A percentile compares a stretch with the other conserved stretches of the same genome.
Evolutionary conservation across 305 asterid genomes (phyloP).

Genomic region (Rubia occidens): DNA sequence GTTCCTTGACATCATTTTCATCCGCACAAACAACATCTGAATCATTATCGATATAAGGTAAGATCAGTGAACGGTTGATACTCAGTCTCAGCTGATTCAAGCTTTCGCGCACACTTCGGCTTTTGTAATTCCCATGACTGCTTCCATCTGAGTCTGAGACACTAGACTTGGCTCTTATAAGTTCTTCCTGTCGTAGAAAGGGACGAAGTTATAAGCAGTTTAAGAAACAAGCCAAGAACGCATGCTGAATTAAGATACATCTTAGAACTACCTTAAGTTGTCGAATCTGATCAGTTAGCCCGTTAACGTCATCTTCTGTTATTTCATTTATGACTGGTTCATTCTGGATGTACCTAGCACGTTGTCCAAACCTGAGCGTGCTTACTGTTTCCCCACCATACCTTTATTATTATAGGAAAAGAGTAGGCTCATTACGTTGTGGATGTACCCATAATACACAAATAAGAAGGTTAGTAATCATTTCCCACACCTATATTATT

Average conservation of each 20-base stretch:
- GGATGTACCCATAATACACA: not conserved
- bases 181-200: constrained; percentile 70
- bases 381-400: constrained; percentile 52
- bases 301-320: constrained; percentile 75
- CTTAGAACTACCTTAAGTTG: constrained; percentile 60
- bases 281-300: constrained; percentile 76
- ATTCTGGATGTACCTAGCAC: constrained; percentile 54
- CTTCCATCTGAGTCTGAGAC: constrained; percentile 34
- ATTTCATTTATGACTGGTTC: constrained; percentile 78
- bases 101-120: constrained; percentile 67
- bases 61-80: constrained; percentile 72
- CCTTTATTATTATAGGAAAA: constrained; percentile 35
- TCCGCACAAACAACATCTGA: constrained; percentile 39
- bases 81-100: constrained; percentile 77
- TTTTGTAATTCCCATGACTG: constrained; percentile 40
- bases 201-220: constrained; percentile 14
- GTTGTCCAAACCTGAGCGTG: constrained; percentile 78
- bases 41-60: constrained; percentile 50
- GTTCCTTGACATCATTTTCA: constrained; percentile 66
- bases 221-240: constrained; percentile 6
- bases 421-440: not conserved
- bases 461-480: no score
- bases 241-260: not conserved
- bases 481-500: no score
- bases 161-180: constrained; percentile 73